Base-by-base conservation (phyloP, 148 eudicot genomes). In the Camellia japonica region DNA sequence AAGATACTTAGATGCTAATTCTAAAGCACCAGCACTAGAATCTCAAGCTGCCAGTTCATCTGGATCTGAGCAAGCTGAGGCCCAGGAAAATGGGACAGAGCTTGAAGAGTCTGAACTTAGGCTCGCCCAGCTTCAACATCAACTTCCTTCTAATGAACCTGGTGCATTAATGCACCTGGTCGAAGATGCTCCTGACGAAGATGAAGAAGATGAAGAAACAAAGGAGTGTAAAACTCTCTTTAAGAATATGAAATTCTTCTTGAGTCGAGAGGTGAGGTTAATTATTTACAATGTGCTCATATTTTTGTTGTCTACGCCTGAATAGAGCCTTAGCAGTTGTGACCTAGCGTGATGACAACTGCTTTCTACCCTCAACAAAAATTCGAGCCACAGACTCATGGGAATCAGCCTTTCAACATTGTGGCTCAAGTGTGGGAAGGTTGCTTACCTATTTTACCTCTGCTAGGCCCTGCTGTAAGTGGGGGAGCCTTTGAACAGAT, bases 61-160 rank as follows among this genome's bases (percentile, higher is more conserved):
- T 30, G 86, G 79, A 30, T 79, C 92, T 71, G 80, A 84, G 81
- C 71, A 84, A 68, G 63, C 47, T 72, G 88, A 83, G 59, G 64
- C 44, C 73, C 78, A 84, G 43, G 60, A 68, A 46, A 75, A 80
- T 56, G 85, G 75, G 19, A 56, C 84, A 58, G 80, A 84, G 65
- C 77, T 59, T 72, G 85, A 90, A 52, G 98, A 94, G 76, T 89
- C 96, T 78, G 92, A 95, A 67, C 86, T 95, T 56, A 89, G 97
- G 74, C 86, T 95, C 76, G 96, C 96, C 13, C 99, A 95, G 84
- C 97, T 92, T 83, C 97, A 93, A 74, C 95, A 95, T 80, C 97
- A 95, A 79, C 98, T 95, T 52, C 91, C 90, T 78, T 91, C 95
- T 5, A 85, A 87, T 77, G 98, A 92, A 80, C 86, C 97, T 73